Evolutionary conservation across 345 rosid species (phyloP), one percentile per base, ranked within the genome.

Genomic region (Citrus reticulata): DNA sequence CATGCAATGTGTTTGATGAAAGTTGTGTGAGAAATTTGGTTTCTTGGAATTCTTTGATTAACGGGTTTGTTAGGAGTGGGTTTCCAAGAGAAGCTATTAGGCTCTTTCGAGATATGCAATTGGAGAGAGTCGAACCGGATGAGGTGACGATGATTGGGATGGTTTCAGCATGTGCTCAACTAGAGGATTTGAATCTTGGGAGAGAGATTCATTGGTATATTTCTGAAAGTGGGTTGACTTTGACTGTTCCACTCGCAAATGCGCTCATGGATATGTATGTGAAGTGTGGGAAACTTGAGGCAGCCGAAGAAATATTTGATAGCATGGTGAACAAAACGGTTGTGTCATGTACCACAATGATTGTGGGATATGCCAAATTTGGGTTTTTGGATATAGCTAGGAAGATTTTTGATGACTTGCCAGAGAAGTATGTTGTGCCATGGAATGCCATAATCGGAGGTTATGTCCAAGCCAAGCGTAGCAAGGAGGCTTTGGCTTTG

Each of bases 371-470:
- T 79, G 90, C 93, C 77, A 92, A 87, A 80, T 83, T 75, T 46
- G 95, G 93, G 32, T 82, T 83, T 58, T 83, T 92, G 24, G 93
- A 87, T 83, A 81, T 71, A 61, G 90, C 95, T 5, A 83, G 86
- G 83, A 87, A 86, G 74, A 72, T 91, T 78, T 91, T 95, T 55
- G 80, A 86, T 80, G 87, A 72, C 37, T 84, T 93, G 89, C 92
- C 86, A 2, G 94, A 92, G 71, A 95, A 91, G 85, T 91, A 90
- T 82, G 91, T 86, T 70, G 90, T 92, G 67, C 77, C 93, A 29
- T 95, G 95, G 98, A 95, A 93, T 87, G 95, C 91, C 60, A 85
- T 95, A 35, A 95, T 95, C 20, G 97, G 97, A 65, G 89, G 91
- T 54, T 90, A 86, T 46, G 91, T 91, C 71, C 92, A 89, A 79